Percentiles rank a stretch among this genome's conserved stretches.
phyloP scores from a whole-genome alignment of 176 grass and related monocot genomes.

The Pontederia paniculata region DNA sequence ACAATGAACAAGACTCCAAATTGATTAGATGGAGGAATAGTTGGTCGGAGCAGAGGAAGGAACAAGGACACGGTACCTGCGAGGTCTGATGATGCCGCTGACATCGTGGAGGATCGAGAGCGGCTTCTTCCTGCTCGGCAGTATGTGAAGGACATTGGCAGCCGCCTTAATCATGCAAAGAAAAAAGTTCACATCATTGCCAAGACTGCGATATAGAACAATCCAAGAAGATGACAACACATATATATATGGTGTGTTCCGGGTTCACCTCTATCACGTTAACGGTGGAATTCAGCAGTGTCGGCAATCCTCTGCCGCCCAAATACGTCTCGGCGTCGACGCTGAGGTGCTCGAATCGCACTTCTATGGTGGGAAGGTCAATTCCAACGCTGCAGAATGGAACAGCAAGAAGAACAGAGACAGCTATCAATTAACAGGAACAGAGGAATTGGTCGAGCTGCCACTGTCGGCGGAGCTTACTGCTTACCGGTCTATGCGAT shows the following conservation, averaged over 20 bases:
- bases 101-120: slow-evolving; percentile 50
- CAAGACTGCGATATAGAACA: neutral
- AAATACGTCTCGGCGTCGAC: slow-evolving; percentile 47
- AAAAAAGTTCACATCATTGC: neutral
- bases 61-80: slow-evolving; percentile 30
- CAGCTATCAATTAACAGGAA: neutral
- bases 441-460: neutral
- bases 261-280: slow-evolving; percentile 46
- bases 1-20: neutral
- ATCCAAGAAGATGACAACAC: neutral
- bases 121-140: slow-evolving; percentile 23
- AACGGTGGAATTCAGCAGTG: slow-evolving; percentile 46
- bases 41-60: neutral
- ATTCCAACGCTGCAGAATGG: slow-evolving; percentile 36
- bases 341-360: slow-evolving; percentile 50
- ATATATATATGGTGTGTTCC: neutral
- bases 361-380: slow-evolving; percentile 53
- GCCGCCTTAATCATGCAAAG: neutral
- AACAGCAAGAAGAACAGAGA: neutral
- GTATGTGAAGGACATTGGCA: slow-evolving; percentile 3
- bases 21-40: neutral
- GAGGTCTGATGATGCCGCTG: slow-evolving; percentile 61
- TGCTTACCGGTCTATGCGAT: slow-evolving; percentile 44
- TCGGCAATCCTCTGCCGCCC: slow-evolving; percentile 53
- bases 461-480: neutral